Evolutionary conservation across 108 stramenopile genomes (phyloP), one percentile per base, ranked within the genome.

Genomic region (Discostella stelligeroides): DNA sequence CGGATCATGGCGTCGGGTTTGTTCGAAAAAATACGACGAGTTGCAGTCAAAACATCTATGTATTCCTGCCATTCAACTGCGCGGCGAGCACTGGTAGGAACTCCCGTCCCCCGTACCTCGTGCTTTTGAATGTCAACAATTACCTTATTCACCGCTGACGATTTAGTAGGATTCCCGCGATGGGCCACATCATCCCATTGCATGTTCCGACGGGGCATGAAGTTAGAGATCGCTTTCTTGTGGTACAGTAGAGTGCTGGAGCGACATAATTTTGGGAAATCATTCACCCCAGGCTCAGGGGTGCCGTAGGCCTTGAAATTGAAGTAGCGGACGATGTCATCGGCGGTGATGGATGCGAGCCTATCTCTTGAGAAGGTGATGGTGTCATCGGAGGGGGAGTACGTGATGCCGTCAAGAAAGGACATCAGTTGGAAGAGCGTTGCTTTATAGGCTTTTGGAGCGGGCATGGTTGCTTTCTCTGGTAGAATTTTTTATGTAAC

Each of bases 1-100:
- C 15, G 9, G 8, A 18, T 18, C 39, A 60, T 10, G 2, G 6
- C 10, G 13, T 15, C 10, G 21, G 21, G 18, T 9, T 38, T 21
- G 21, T 49, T 18, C 21, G 60, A n/a, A 60, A 38, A 60, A 39
- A 60, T 21, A 23, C 5, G 10, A 5, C 40, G 60, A 7, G 39
- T 21, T 21, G 39, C 14, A 38, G 40, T 39, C 29, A 60, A 21
- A n/a, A 60, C 14, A 14, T 15, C 18, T 11, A 66, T 24, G 8
- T 41, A 66, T 34, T 66, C 64, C 7, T 66, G 14, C 46, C 21
- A 54, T 55, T 66, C 64, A 29, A 66, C n/a, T 14, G 64, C 8
- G 30, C 64, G 48, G 40, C 53, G 51, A 9, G 64, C 64, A 20
- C 10, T 7, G 11, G 64, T 21, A 3, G 30, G 14, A 21, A 54